phyloP scores from a whole-genome alignment of 148 eudicot genomes.

The Camellia granthamiana region DNA sequence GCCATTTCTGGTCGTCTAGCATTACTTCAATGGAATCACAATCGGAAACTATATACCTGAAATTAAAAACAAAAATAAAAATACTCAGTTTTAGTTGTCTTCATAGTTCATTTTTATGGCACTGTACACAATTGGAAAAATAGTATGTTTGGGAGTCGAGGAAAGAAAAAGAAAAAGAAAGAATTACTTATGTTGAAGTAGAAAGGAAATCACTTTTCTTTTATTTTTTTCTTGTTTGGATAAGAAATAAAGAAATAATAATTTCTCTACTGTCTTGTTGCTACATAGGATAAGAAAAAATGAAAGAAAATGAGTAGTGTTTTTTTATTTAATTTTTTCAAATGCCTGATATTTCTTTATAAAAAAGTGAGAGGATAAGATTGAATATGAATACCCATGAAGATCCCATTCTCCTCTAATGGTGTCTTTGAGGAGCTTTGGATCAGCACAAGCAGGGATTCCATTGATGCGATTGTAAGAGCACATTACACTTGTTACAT shows the following conservation, averaged over 20 bases:
- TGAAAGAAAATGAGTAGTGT: too few species aligned
- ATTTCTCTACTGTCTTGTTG: too few species aligned
- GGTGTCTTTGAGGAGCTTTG: conserved; percentile 21
- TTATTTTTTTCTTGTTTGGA: too few species aligned
- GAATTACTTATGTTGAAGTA: too few species aligned
- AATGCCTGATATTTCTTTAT: too few species aligned
- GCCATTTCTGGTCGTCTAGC: conserved; percentile 20
- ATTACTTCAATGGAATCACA: conserved; percentile 43
- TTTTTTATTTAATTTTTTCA: too few species aligned
- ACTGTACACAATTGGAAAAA: neutral
- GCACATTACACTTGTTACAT: conserved; percentile 39
- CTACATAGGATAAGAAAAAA: too few species aligned
- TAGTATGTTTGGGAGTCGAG: too few species aligned
- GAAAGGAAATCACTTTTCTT: too few species aligned
- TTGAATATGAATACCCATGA: conserved; percentile 22
- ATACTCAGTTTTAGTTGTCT: neutral
- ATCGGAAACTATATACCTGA: conserved; percentile 36
- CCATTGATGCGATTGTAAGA: conserved; percentile 37
- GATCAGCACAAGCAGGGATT: conserved; percentile 34
- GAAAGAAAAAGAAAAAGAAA: too few species aligned
- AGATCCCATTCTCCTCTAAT: conserved; percentile 33
- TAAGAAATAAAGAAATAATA: too few species aligned
- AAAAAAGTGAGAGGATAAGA: too few species aligned
- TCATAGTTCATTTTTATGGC: neutral
- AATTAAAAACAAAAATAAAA: neutral